A percentile compares a stretch with the other conserved stretches of the same genome.
These are phyloP conservation scores for Xylaria acuta DNA, from an alignment of 495 filamentous ascomycete genomes.

Conservation along the genomic window DNA sequence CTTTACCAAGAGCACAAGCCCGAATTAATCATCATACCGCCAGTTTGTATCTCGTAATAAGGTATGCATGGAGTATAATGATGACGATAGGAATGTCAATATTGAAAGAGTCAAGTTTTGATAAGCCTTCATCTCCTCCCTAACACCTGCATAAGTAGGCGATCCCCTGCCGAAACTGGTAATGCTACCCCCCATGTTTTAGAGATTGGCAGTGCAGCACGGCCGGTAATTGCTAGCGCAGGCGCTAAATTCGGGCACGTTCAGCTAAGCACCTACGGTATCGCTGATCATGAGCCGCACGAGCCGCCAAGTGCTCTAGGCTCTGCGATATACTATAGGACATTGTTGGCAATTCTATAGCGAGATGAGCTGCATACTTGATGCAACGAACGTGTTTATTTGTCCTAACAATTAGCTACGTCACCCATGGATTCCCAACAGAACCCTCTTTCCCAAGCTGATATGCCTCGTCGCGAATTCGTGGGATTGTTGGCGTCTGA, in stretches of 20 bases:
- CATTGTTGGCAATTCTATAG: too few relatives aligned
- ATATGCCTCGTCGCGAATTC: neutral
- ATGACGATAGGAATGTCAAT: neutral
- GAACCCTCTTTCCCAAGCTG: neutral
- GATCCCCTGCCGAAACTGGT: neutral
- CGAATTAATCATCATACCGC: neutral
- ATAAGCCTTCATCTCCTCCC: neutral
- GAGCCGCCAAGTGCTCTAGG: neutral
- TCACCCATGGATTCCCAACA: neutral
- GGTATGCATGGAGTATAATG: neutral
- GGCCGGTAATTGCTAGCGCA: neutral
- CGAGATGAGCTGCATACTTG: neutral
- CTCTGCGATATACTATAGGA: too few relatives aligned
- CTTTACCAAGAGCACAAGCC: neutral
- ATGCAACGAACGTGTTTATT: neutral
- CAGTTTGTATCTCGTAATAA: conserved; percentile 6
- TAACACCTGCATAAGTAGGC: neutral
- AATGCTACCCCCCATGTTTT: too few relatives aligned
- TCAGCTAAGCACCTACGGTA: neutral
- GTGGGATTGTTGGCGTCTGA: neutral
- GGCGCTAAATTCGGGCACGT: neutral
- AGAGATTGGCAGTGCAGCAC: neutral
- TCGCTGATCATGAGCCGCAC: neutral
- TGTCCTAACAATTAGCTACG: neutral
- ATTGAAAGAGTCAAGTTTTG: neutral